Evolutionary conservation across 179 eudicot species (phyloP), one percentile per base, ranked within the genome.

Genomic region (Patellifolia procumbens): DNA sequence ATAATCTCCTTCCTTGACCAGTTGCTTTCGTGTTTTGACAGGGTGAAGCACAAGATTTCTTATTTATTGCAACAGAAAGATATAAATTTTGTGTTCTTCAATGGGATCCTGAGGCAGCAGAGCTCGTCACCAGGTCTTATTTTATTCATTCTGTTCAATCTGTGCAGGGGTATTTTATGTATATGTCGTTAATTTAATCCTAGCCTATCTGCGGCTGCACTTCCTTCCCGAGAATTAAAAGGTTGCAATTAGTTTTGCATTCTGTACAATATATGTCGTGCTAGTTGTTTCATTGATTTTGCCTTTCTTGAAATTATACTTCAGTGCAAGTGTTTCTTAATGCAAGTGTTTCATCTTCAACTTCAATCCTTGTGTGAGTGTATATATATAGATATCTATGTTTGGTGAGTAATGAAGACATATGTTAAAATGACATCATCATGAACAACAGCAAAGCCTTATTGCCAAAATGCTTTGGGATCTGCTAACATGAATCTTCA

Each of bases 31-130:
- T 67, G 34, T 42, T 67, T 62, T 77, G 24, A 74, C 89, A 95
- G 99, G 99, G 99, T 53, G 99, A 95, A 84, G 78, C 92, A 35
- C 99, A 95, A 86, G 99, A 95, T 85, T 87, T 95, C 76, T 81
- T 95, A 28, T 95, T 95, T 76, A 89, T 95, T 81, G 95, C 99
- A 68, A 95, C 99, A 56, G 99, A 95, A 82, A 91, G 96, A 90
- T 93, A 93, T 71, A 95, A 95, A 76, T 91, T 93, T 63, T 95
- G 99, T 77, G 97, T 93, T 76, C 92, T 95, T 85, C 99, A 95
- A 69, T 95, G 98, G 99, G 99, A 95, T 80, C 83, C 96, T 72
- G 97, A 90, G 75, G 82, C 90, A 79, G 81, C 87, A 15, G 99
- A 95, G 87, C 91, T 93, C 68, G 90, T 95, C 68, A 95, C 99